Conservation (phyloP, 75 land plant genomes). For the Picea sitchensis region DNA sequence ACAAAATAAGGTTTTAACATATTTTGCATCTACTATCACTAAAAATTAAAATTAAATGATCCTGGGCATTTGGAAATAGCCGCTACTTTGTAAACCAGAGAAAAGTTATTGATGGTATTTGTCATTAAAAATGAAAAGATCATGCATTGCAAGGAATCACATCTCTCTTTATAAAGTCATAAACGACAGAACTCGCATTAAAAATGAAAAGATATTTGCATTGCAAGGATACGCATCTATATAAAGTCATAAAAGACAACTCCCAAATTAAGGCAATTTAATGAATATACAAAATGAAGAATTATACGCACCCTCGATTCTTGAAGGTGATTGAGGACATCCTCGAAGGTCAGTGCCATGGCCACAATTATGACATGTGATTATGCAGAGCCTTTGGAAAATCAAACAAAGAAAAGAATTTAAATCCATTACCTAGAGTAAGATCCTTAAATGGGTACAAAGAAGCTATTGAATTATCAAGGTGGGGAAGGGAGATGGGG, state of each 20-base stretch:
- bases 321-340: slow-evolving; percentile 89
- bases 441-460: no score
- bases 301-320: slow-evolving; percentile 58
- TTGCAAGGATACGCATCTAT: not conserved
- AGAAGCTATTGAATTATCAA: no score
- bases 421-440: no score
- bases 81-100: no score
- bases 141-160: no score
- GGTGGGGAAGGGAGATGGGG: no score
- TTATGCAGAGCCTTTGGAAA: slow-evolving; percentile 79
- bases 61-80: no score
- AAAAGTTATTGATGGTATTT: no score
- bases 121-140: no score
- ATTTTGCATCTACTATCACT: not conserved
- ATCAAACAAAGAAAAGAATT: not conserved
- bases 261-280: not conserved
- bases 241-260: not conserved
- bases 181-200: not conserved
- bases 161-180: not conserved
- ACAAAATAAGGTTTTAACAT: not conserved
- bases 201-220: no score
- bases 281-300: no score
- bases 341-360: slow-evolving; percentile 96
- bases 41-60: no score
- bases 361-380: slow-evolving; percentile 93